Conservation (phyloP, 192 early-diverging fungal genomes). For the Allomyces arbusculus region DNA sequence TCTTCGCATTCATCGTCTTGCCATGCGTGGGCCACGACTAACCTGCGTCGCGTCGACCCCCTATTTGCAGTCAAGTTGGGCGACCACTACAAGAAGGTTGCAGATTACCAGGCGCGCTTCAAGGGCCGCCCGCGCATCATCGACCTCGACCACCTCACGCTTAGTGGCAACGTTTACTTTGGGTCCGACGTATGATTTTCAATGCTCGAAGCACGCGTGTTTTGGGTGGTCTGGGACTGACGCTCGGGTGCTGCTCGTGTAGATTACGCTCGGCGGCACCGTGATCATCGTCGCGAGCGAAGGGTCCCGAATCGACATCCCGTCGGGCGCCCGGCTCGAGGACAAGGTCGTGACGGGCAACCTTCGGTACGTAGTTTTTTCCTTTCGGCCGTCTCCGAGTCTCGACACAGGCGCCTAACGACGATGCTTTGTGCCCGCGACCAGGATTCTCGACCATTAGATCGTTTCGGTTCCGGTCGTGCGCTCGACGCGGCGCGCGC, state of each 20-base stretch:
- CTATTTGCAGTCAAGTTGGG: conserved; percentile 58
- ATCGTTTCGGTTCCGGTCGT: too few relatives aligned
- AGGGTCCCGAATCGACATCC: conserved; percentile 93
- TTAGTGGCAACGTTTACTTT: conserved; percentile 95
- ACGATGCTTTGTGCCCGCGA: too few relatives aligned
- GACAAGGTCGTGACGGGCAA: conserved; percentile 98
- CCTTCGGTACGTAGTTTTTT: conserved; percentile 23
- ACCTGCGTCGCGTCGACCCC: too few relatives aligned
- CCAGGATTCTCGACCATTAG: too few relatives aligned
- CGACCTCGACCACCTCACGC: conserved; percentile 92
- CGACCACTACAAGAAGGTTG: conserved; percentile 94
- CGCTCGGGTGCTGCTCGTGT: too few relatives aligned
- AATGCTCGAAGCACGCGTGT: too few relatives aligned
- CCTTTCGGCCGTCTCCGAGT: too few relatives aligned
- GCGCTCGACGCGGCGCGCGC: too few relatives aligned
- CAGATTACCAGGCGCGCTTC: conserved; percentile 75
- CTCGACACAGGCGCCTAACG: too few relatives aligned
- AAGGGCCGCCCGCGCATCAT: conserved; percentile 86
- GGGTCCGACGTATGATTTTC: conserved; percentile 47
- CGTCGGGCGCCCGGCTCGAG: conserved; percentile 77
- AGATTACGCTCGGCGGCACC: conserved; percentile 55
- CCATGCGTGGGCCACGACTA: too few relatives aligned
- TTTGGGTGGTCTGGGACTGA: too few relatives aligned
- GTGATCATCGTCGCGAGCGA: conserved; percentile 98
- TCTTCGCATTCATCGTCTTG: too few relatives aligned